Percentiles rank a stretch among this genome's conserved stretches.
phyloP scores from a whole-genome alignment of 495 filamentous ascomycete species.

The Bryoglossum gracile region DNA sequence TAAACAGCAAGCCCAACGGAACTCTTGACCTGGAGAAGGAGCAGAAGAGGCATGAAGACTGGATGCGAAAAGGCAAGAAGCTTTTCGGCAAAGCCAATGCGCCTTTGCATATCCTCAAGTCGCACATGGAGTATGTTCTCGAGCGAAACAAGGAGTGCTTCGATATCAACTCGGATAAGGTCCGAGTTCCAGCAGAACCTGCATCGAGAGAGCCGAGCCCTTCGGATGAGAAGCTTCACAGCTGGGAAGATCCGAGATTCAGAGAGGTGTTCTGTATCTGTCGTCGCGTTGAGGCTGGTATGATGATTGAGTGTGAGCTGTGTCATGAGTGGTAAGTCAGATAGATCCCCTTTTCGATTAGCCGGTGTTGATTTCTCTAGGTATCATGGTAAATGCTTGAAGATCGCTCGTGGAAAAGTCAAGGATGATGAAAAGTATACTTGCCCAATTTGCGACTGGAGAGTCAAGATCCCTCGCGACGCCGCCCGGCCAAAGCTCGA shows the following conservation, averaged over 20 bases:
- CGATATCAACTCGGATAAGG: constrained; percentile 76
- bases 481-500: constrained; percentile 93
- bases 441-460: constrained; percentile 96
- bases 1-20: constrained; percentile 86
- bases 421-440: constrained; percentile 99
- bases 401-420: constrained; percentile 94
- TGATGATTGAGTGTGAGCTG: constrained; percentile 99
- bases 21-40: constrained; percentile 92
- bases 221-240: constrained; percentile 41
- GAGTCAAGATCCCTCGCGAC: constrained; percentile 97
- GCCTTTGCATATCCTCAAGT: constrained; percentile 85
- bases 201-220: constrained; percentile 80
- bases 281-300: constrained; percentile 82
- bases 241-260: constrained; percentile 43
- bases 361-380: constrained; percentile 31
- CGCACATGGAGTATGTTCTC: constrained; percentile 89
- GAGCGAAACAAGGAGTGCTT: constrained; percentile 87
- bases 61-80: constrained; percentile 99
- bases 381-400: constrained; percentile 98
- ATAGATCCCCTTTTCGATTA: constrained; percentile 13
- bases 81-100: constrained; percentile 98
- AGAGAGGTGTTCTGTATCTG: constrained; percentile 97
- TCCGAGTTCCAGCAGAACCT: constrained; percentile 84
- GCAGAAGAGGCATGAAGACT: constrained; percentile 94
- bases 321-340: constrained; percentile 87